These are phyloP conservation scores for Chalaropsis ovoidea DNA, from an alignment of 2,329 filamentous ascomycete genomes.

Conservation along the genomic window DNA sequence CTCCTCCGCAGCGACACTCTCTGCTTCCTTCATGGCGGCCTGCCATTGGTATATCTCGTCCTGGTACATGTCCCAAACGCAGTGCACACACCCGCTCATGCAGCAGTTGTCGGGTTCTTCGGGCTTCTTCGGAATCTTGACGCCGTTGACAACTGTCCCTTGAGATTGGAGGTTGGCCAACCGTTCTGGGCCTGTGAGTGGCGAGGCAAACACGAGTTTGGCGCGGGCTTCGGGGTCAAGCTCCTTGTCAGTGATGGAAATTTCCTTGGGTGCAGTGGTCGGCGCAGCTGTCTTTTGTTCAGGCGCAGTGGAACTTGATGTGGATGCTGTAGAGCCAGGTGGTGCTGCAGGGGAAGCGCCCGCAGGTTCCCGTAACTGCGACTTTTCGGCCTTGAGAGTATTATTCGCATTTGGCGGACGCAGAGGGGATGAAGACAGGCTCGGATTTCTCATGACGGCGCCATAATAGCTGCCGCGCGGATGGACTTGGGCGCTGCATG, in stretches of 20 bases:
- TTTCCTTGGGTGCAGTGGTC: slow-evolving; percentile 26
- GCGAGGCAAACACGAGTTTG: slow-evolving; percentile 70
- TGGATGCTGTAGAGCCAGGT: background rate
- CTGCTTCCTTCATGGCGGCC: slow-evolving; percentile 47
- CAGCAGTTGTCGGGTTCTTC: slow-evolving; percentile 95
- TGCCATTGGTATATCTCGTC: slow-evolving; percentile 92
- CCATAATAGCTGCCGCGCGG: slow-evolving; percentile 52
- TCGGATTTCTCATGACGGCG: slow-evolving; percentile 40
- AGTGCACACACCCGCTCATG: slow-evolving; percentile 97
- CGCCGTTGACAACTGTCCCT: slow-evolving; percentile 60
- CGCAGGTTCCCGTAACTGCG: background rate
- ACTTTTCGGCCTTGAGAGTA: background rate
- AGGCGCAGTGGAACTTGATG: background rate
- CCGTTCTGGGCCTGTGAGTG: slow-evolving; percentile 60
- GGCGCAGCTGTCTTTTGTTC: background rate
- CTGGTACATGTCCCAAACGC: slow-evolving; percentile 85
- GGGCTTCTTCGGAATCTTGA: slow-evolving; percentile 72
- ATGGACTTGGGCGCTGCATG: slow-evolving; percentile 31
- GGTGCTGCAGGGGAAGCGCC: background rate
- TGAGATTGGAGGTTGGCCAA: slow-evolving; percentile 47
- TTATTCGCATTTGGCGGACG: slow-evolving; percentile 2
- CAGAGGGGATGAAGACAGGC: slow-evolving; percentile 11
- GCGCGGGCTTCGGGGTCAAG: slow-evolving; percentile 44
- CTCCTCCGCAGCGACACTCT: slow-evolving; percentile 32
- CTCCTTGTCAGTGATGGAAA: slow-evolving; percentile 36